phyloP scores from a whole-genome alignment of 2,329 filamentous ascomycete species.

The Blumeria graminis region DNA sequence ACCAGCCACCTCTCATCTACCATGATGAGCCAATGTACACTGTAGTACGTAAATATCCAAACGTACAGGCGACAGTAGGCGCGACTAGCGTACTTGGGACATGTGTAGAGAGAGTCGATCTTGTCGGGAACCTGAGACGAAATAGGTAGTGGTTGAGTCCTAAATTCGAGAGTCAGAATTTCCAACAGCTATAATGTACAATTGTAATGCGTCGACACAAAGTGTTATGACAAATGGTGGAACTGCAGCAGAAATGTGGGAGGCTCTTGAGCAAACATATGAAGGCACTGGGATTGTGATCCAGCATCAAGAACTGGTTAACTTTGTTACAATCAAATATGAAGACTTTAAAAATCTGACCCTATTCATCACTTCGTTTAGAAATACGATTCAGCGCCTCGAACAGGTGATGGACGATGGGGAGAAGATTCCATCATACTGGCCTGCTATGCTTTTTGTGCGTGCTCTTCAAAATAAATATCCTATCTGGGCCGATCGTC shows the following conservation, averaged over 20 bases:
- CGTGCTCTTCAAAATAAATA: neutral
- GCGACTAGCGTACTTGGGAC: no score
- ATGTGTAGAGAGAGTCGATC: no score
- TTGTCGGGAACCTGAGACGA: no score
- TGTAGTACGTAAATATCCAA: no score
- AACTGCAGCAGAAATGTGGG: neutral
- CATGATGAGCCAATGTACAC: no score
- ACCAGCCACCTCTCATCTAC: no score
- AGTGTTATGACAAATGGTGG: neutral
- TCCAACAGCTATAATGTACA: slow-evolving; percentile 1
- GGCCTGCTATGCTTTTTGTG: slow-evolving; percentile 1
- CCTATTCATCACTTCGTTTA: neutral
- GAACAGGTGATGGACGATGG: neutral
- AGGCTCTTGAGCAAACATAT: neutral
- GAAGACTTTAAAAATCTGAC: neutral
- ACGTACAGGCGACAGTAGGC: no score
- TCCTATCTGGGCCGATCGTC: neutral
- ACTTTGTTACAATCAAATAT: neutral
- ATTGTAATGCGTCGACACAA: neutral
- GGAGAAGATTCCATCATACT: neutral
- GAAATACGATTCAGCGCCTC: neutral
- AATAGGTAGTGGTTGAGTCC: no score
- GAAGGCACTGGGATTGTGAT: slow-evolving; percentile 1
- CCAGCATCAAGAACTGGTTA: neutral
- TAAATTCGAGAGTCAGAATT: no score